These are phyloP conservation scores for Fusarium clavum DNA, from an alignment of 2,329 filamentous ascomycete species.

Conservation along the genomic window DNA sequence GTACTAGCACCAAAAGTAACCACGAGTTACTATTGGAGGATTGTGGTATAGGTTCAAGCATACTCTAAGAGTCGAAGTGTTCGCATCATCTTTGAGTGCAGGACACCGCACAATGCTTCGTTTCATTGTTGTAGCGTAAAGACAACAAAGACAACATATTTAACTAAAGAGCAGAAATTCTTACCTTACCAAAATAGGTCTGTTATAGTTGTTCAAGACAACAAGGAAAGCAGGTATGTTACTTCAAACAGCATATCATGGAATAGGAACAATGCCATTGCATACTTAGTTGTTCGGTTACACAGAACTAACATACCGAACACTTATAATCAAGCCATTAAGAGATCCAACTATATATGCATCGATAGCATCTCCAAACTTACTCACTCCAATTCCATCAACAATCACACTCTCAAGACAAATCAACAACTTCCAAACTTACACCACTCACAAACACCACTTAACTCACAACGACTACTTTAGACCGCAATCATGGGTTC, in stretches of 20 bases:
- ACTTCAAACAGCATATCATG: neutral
- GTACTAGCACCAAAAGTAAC: neutral
- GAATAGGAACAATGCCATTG: neutral
- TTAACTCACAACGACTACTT: neutral
- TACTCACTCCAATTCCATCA: neutral
- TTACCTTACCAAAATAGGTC: neutral
- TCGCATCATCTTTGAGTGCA: neutral
- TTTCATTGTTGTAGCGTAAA: neutral
- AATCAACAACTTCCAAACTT: neutral
- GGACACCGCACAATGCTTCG: neutral
- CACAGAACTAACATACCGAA: neutral
- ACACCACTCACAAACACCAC: neutral
- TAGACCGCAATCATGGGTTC: neutral
- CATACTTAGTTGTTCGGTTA: neutral
- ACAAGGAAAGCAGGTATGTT: neutral
- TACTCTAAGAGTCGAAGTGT: neutral
- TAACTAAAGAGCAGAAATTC: neutral
- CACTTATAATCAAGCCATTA: neutral
- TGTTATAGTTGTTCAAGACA: neutral
- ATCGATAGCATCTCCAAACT: neutral
- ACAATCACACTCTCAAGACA: neutral
- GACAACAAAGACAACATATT: fast-evolving
- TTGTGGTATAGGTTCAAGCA: neutral
- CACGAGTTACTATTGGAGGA: neutral
- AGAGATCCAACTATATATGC: neutral